These are phyloP conservation scores for Kalmusia sp. DNA, from an alignment of 2,329 filamentous ascomycete species.

Conservation along the genomic window DNA sequence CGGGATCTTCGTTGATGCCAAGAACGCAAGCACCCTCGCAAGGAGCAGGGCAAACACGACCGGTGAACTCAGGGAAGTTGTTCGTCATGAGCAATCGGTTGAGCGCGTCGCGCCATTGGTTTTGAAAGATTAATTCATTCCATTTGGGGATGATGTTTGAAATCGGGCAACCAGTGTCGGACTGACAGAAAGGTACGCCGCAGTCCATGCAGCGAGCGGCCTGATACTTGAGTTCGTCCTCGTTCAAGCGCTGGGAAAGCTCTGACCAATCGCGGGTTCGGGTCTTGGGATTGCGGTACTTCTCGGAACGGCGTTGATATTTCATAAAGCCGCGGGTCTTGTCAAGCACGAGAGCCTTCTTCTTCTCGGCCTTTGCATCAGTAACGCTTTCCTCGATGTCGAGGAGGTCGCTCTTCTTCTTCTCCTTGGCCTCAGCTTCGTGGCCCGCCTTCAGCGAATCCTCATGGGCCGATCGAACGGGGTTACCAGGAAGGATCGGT, in stretches of 20 bases:
- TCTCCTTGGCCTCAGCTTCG: conserved; percentile 67
- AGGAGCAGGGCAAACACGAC: conserved; percentile 93
- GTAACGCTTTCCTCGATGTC: conserved; percentile 93
- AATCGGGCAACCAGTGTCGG: conserved; percentile 93
- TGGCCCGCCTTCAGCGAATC: conserved; percentile 62
- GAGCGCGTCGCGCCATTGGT: conserved; percentile 89
- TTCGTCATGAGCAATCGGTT: conserved; percentile 95
- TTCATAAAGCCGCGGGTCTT: conserved; percentile 99
- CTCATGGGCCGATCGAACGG: conserved; percentile 61
- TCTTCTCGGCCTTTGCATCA: conserved; percentile 85
- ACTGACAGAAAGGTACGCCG: conserved; percentile 97
- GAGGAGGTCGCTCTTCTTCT: conserved; percentile 71
- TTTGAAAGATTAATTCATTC: conserved; percentile 76
- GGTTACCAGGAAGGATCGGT: conserved; percentile 74
- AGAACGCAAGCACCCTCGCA: conserved; percentile 96
- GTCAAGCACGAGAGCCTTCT: conserved; percentile 91
- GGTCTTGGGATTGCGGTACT: conserved; percentile 85
- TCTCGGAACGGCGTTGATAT: conserved; percentile 90
- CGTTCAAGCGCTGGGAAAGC: conserved; percentile 83
- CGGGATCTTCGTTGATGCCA: conserved; percentile 95
- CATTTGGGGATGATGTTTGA: conserved; percentile 98
- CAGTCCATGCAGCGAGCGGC: conserved; percentile 98
- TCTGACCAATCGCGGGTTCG: conserved; percentile 94
- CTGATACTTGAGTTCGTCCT: conserved; percentile 97
- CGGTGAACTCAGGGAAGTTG: conserved; percentile 98